Percentiles rank a stretch among this genome's conserved stretches.
Conservation (phyloP, 2,329 filamentous ascomycete species). For the Arthrobotrys musiformis region DNA sequence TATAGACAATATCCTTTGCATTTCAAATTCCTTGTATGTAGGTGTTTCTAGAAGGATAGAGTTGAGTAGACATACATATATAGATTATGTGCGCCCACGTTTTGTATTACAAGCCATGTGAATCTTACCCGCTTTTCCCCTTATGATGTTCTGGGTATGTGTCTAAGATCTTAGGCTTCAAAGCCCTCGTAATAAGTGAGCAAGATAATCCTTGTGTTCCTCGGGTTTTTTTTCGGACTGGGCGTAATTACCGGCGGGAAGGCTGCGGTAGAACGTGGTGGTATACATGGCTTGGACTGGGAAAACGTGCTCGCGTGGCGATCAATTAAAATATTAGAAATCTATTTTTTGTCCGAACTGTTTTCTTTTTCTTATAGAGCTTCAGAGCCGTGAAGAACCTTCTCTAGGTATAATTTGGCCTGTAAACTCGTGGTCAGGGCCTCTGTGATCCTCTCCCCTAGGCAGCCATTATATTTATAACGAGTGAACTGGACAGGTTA, state of each 20-base stretch:
- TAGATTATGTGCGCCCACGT: background rate
- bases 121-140: background rate
- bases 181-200: background rate
- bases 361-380: no score
- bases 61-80: background rate
- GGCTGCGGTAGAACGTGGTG: no score
- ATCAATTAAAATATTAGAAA: no score
- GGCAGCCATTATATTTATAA: background rate
- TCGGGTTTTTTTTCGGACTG: background rate
- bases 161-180: background rate
- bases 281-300: no score
- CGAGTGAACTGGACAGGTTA: background rate
- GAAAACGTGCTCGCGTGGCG: no score
- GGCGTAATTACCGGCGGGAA: no score
- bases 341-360: no score
- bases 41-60: background rate
- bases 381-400: no score
- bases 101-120: constrained; percentile 11
- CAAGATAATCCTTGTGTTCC: background rate
- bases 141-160: no score
- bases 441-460: background rate
- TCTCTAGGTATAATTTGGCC: no score
- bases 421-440: no score
- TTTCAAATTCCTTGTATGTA: background rate
- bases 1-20: background rate